These are phyloP conservation scores for Chlorella sp. DNA, from an alignment of 139 green algal genomes.

Conservation along the genomic window DNA sequence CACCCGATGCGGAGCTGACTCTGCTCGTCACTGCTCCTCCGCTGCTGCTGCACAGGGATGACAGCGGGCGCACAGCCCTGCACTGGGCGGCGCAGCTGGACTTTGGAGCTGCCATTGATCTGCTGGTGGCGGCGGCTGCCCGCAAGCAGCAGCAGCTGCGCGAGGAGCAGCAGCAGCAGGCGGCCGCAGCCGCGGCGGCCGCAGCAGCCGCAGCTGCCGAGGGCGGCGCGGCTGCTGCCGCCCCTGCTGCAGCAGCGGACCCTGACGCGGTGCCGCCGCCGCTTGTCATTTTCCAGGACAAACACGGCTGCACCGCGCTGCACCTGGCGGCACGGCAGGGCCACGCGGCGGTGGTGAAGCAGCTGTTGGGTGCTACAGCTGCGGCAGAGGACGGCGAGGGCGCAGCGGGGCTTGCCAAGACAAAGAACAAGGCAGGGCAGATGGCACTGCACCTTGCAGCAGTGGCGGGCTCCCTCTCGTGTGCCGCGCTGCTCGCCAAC, in stretches of 20 bases:
- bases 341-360: slow-evolving; percentile 13
- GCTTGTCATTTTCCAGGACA: slow-evolving; percentile 62
- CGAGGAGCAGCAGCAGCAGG: slow-evolving; percentile 7
- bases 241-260: background rate
- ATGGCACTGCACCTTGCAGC: slow-evolving; percentile 72
- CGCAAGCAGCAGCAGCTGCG: slow-evolving; percentile 11
- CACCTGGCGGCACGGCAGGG: slow-evolving; percentile 71
- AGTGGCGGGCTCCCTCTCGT: slow-evolving; percentile 39
- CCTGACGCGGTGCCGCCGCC: background rate
- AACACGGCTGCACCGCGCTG: slow-evolving; percentile 73
- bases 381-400: background rate
- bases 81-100: slow-evolving; percentile 82
- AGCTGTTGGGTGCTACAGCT: slow-evolving; percentile 28
- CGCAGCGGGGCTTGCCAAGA: background rate
- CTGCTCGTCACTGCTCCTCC: background rate
- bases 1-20: too few species aligned
- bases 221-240: background rate
- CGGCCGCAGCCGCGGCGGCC: background rate
- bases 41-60: slow-evolving; percentile 68
- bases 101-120: slow-evolving; percentile 14
- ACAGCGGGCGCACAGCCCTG: slow-evolving; percentile 76
- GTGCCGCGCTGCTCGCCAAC: slow-evolving; percentile 35
- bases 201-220: slow-evolving; percentile 10
- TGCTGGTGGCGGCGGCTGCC: slow-evolving; percentile 50
- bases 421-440: slow-evolving; percentile 60